These are phyloP conservation scores for Ceratocystis harringtonii DNA, from an alignment of 2,329 filamentous ascomycete genomes.

Conservation along the genomic window DNA sequence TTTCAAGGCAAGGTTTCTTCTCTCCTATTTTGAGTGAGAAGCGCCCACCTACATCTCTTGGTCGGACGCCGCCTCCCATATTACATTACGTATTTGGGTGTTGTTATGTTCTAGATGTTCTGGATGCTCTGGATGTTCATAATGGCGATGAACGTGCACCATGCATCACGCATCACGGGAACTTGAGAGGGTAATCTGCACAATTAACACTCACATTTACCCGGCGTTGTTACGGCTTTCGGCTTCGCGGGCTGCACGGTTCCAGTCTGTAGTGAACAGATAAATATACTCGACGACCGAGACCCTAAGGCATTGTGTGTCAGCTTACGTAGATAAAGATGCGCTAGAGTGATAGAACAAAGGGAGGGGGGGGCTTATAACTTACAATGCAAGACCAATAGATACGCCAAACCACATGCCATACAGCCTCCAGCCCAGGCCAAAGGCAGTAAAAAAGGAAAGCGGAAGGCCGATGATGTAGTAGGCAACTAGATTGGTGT, in stretches of 20 bases:
- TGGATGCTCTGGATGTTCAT: background rate
- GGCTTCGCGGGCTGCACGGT: constrained; percentile 37
- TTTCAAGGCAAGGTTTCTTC: too few species aligned
- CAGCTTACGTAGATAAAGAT: background rate
- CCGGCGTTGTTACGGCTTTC: constrained; percentile 35
- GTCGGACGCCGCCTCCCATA: too few species aligned
- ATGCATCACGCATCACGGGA: background rate
- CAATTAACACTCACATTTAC: constrained; percentile 20
- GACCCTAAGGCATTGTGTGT: constrained; percentile 28
- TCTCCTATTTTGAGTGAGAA: too few species aligned
- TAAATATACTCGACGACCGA: constrained; percentile 40
- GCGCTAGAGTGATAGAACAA: too few species aligned
- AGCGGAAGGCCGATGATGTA: constrained; percentile 77
- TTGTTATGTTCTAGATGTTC: too few species aligned
- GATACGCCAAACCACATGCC: constrained; percentile 73
- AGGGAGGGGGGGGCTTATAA: constrained; percentile 16
- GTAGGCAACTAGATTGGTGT: constrained; percentile 73
- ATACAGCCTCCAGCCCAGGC: constrained; percentile 56
- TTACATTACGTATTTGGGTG: too few species aligned
- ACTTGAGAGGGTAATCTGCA: background rate
- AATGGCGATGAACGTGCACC: background rate
- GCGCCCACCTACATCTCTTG: too few species aligned
- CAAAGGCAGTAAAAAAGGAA: constrained; percentile 64
- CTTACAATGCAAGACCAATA: constrained; percentile 50
- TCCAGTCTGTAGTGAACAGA: constrained; percentile 38